Evolutionary conservation across 140 eudicot genomes (phyloP).

Genomic region (Flaveria floridana): DNA sequence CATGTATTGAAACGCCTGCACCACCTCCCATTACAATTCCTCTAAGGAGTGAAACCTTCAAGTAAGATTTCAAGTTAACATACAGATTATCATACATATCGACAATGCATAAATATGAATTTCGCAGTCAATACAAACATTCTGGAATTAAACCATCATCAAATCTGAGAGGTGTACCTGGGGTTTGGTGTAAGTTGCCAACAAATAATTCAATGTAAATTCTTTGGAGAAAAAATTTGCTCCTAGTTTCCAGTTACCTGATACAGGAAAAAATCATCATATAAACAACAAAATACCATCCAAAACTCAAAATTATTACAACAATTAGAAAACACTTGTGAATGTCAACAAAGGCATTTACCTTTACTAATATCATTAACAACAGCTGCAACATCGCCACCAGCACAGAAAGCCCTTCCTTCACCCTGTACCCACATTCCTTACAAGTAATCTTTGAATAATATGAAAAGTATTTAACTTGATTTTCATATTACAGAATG

Average conservation of each 20-base stretch:
- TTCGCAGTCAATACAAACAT: not conserved
- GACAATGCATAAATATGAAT: not conserved
- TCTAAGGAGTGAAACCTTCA: conserved; percentile 82
- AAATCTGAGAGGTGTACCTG: conserved; percentile 49
- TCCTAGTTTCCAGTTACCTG: conserved; percentile 77
- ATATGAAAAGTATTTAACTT: not conserved
- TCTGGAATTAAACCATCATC: not conserved
- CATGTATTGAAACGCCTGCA: conserved; percentile 87
- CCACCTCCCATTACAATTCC: conserved; percentile 99
- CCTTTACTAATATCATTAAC: conserved; percentile 65
- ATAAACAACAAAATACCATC: conserved; percentile 20
- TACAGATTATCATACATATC: conserved; percentile 16
- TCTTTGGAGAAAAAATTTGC: conserved; percentile 63
- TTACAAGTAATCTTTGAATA: not conserved
- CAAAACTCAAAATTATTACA: not conserved
- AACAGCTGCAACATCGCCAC: conserved; percentile 90
- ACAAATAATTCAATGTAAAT: conserved; percentile 67
- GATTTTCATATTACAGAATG: not conserved
- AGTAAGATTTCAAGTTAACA: conserved; percentile 28
- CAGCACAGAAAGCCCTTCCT: conserved; percentile 96
- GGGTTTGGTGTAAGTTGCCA: conserved; percentile 88
- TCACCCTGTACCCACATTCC: conserved; percentile 54
- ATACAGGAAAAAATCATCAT: conserved; percentile 20
- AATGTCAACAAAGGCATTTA: conserved; percentile 6
- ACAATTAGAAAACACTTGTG: not conserved